phyloP scores from a whole-genome alignment of 371 early-diverging fungal genomes.

The Mucor velutinosus region DNA sequence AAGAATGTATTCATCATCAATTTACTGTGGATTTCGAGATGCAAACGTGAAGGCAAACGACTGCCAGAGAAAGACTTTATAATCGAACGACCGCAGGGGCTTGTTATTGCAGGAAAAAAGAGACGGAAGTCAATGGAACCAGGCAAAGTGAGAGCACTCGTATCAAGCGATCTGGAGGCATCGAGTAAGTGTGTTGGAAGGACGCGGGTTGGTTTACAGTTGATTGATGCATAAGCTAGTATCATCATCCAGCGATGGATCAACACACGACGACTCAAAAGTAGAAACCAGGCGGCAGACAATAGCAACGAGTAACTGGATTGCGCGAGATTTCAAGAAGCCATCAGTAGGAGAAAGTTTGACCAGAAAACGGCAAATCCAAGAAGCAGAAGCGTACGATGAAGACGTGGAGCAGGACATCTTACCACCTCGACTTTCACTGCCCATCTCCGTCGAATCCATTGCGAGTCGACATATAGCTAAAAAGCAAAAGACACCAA shows the following conservation, averaged over 20 bases:
- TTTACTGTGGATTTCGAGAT: slow-evolving; percentile 44
- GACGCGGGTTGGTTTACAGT: neutral
- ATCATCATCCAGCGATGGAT: slow-evolving; percentile 10
- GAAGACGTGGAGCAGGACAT: slow-evolving; percentile 3
- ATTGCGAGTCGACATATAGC: neutral
- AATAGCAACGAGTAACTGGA: slow-evolving; percentile 12
- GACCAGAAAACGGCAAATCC: slow-evolving; percentile 2
- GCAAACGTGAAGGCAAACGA: slow-evolving; percentile 38
- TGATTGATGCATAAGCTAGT: neutral
- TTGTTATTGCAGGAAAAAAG: slow-evolving; percentile 30
- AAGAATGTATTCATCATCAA: slow-evolving; percentile 39
- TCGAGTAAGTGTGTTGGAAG: slow-evolving; percentile 11
- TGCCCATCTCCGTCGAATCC: slow-evolving; percentile 15
- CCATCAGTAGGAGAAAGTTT: neutral
- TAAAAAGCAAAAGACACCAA: neutral
- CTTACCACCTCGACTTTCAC: slow-evolving; percentile 14
- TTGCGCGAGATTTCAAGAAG: slow-evolving; percentile 1
- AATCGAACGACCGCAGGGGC: slow-evolving; percentile 36
- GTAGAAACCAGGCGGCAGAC: slow-evolving; percentile 14
- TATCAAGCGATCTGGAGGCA: slow-evolving; percentile 1
- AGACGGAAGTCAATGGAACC: slow-evolving; percentile 54
- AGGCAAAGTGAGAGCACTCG: slow-evolving; percentile 39
- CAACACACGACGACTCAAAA: slow-evolving; percentile 1
- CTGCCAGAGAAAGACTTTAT: slow-evolving; percentile 39
- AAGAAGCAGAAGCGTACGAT: neutral